Evolutionary conservation across 1,284 basidiomycete species (phyloP), one percentile per base, ranked within the genome.

Genomic region (Fomes fomentarius): DNA sequence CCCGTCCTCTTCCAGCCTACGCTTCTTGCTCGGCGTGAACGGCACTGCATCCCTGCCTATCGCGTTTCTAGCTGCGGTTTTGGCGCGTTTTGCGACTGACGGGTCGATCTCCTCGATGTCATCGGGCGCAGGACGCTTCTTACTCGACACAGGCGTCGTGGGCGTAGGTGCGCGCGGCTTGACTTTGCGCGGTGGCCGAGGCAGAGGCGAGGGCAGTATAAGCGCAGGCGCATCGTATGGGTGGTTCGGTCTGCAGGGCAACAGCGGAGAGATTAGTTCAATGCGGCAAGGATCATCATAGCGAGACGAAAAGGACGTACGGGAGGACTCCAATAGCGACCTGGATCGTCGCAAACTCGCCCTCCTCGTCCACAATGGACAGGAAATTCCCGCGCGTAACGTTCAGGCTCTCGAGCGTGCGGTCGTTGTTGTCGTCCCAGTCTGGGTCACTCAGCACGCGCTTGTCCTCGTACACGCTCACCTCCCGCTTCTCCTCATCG

Each of bases 321-420:
- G 89, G 84, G 41, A 91, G 75, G 30, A 74, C 71, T 39, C 83
- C 82, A 25, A 96, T 68, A 2, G 81, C 88, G n/a, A 95, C 79
- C 12, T 86, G 80, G 40, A 96, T 80, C 2, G 87, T 91, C 10
- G 78, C 83, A 68, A 77, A 82, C 60, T 86, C 85, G n/a, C 83
- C 89, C 39, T 96, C 93, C 64, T 96, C 94, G 66, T 96, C 94
- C 1, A 87, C 87, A 24, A 98, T 87, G 1, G 86, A 87, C 62
- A 99, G 67, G 71, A 96, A 94, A 71, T 88, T 93, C 12, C 93
- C 92, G 39, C 80, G 71, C 1, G 79, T 80, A 21, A 93, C 84
- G 44, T 81, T 85, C 47, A 96, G 66, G 60, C 88, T 88, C 57
- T 82, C 84, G 57, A 96, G 68, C 26, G 87, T 90, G 60, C 87